Evolutionary conservation across 2,329 filamentous ascomycete genomes (phyloP).

Genomic region (Hymenotorrendiella dingleyae): DNA sequence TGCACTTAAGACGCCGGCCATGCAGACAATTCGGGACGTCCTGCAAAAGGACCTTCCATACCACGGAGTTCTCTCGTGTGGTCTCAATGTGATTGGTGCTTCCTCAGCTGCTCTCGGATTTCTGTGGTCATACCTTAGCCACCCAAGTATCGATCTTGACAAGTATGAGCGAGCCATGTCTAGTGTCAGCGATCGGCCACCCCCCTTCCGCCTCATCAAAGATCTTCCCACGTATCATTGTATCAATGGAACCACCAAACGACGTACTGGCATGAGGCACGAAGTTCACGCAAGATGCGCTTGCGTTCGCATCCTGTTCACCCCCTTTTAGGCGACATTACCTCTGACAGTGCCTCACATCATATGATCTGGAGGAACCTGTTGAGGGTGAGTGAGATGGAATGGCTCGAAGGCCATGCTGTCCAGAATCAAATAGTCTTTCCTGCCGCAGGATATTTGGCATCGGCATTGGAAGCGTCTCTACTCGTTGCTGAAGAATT

Average conservation of each 20-base stretch:
- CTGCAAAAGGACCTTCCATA: slow-evolving; percentile 10
- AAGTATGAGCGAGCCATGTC: too few species aligned
- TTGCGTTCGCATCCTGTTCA: slow-evolving; percentile 35
- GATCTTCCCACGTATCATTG: slow-evolving; percentile 4
- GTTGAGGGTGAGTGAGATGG: slow-evolving; percentile 27
- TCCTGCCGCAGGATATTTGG: slow-evolving; percentile 42
- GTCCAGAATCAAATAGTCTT: slow-evolving; percentile 34
- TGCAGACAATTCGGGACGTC: slow-evolving; percentile 14
- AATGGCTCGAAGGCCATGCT: slow-evolving; percentile 42
- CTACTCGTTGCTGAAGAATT: background rate
- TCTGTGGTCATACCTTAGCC: too few species aligned
- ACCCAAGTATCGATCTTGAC: too few species aligned
- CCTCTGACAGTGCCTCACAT: slow-evolving; percentile 6
- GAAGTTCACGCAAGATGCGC: background rate
- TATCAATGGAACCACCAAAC: slow-evolving; percentile 4
- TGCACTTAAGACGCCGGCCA: too few species aligned
- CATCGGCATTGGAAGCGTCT: slow-evolving; percentile 42
- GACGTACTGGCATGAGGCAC: slow-evolving; percentile 11
- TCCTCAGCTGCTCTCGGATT: slow-evolving; percentile 8
- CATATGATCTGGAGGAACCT: slow-evolving; percentile 11
- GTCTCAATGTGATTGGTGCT: slow-evolving; percentile 1
- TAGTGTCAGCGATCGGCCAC: too few species aligned
- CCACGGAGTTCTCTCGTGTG: slow-evolving; percentile 10
- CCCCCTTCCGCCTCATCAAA: background rate
- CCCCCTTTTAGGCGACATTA: slow-evolving; percentile 27